Evolutionary conservation across 139 green algal genomes (phyloP), one percentile per base, ranked within the genome.

Genomic region (Parachlorella kessleri): DNA sequence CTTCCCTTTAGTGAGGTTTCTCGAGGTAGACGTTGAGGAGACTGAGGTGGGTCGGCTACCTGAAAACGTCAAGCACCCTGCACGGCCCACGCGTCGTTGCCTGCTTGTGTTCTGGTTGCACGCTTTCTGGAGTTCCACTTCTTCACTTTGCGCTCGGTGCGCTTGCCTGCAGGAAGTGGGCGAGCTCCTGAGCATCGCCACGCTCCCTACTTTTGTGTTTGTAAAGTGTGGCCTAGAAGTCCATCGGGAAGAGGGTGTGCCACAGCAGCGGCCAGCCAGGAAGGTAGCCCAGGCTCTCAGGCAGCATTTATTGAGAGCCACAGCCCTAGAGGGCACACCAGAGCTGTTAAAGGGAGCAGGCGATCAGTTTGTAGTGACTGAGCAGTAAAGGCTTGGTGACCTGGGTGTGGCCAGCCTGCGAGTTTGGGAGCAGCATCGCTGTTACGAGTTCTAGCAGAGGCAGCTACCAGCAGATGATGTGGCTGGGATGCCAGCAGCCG

Each of bases 261-360:
- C 66, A 48, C 79, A 87, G 82, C 78, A 83, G 68, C 78, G 83
- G 24, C 81, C 81, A 24, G 81, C 81, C 2, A 53, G 81, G 10
- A 36, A 21, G 53, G 30, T 86, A 28, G 38, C 81, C 3, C 75
- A 83, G 32, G 81, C 81, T 14, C 48, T 86, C 3, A 24, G 53
- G 10, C 4, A 67, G 65, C 66, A 81, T 55, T 55, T 85, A 42
- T 39, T 78, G 48, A 35, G 30, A n/a, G n/a, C n/a, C n/a, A n/a
- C n/a, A n/a, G n/a, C n/a, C n/a, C n/a, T n/a, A n/a, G n/a, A n/a
- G n/a, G n/a, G n/a, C n/a, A n/a, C n/a, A n/a, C n/a, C n/a, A n/a
- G n/a, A n/a, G n/a, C n/a, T n/a, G n/a, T n/a, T n/a, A n/a, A n/a
- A n/a, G n/a, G n/a, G n/a, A n/a, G n/a, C n/a, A n/a, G n/a, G n/a